Percentiles rank a stretch among this genome's conserved stretches.
Evolutionary conservation across 768 basidiomycete species (phyloP).

Genomic region (Termitomyces sp.): DNA sequence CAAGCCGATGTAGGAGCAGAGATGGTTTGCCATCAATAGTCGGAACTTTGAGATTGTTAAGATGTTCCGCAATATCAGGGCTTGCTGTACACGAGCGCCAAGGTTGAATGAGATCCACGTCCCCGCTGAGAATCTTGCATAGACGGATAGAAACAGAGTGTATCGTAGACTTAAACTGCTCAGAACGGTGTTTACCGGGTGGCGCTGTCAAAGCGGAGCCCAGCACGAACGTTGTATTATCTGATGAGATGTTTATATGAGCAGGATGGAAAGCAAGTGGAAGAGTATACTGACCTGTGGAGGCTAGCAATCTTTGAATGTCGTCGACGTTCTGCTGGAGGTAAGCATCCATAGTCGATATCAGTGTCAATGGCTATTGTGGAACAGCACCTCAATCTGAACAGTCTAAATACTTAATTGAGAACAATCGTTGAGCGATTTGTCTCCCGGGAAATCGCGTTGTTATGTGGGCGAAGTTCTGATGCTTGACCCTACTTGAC

Average conservation of each 20-base stretch:
- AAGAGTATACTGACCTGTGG: background rate
- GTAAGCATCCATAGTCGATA: background rate
- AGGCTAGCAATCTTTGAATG: background rate
- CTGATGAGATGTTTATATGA: background rate
- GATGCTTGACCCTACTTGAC: too few species aligned
- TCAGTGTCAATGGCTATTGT: background rate
- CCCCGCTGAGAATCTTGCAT: background rate
- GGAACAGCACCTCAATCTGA: too few species aligned
- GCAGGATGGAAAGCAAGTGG: too few species aligned
- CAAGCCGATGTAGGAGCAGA: background rate
- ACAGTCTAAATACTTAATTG: too few species aligned
- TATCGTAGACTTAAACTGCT: background rate
- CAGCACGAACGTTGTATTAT: background rate
- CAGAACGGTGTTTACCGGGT: background rate
- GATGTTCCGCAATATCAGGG: background rate
- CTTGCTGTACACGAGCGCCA: background rate
- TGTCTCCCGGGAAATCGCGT: too few species aligned
- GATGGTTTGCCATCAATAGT: background rate
- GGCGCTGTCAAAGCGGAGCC: background rate
- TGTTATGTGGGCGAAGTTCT: too few species aligned
- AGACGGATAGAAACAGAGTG: background rate
- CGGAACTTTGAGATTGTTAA: background rate
- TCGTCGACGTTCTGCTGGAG: background rate
- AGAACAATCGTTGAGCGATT: too few species aligned
- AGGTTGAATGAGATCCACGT: background rate